Evolutionary conservation across 805 yeast species (phyloP), one percentile per base, ranked within the genome.

Genomic region (Hanseniaspora pseudoguilliermondii): DNA sequence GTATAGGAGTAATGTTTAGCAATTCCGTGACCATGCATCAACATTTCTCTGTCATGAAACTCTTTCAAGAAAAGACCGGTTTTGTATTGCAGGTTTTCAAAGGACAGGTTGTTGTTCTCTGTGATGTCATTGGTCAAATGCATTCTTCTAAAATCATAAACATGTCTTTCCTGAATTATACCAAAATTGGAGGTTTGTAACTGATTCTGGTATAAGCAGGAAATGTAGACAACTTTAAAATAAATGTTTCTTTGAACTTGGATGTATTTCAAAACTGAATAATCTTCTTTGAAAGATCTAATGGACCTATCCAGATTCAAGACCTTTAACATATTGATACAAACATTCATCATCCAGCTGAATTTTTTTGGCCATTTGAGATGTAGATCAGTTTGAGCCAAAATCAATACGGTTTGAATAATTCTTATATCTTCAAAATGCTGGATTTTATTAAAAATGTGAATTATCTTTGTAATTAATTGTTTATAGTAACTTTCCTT

Each of bases 391-490:
- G 72, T 69, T 10, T 59, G 60, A 16, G 63, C 55, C n/a, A 69
- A 50, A 3, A 69, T 60, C 25, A 63, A 40, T 49, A 62, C 61
- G 1, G 60, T 55, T 47, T 67, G 71, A 18, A 68, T 44, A 5
- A 63, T 47, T 32, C 65, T 57, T 11, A 69, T 50, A 57, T 67
- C 66, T 2, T 70, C 67, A 50, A 52, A 62, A 52, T 16, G 57
- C 55, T 47, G 61, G 18, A 55, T 58, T n/a, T 56, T 59, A 10
- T 60, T 42, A 11, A 67, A 57, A 27, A 54, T 58, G 13, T 53
- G 52, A 9, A 65, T 25, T 2, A 66, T 59, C 21, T 58, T 59
- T 11, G 57, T 50, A n/a, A 58, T 27, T 49, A 61, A 64, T 16
- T 60, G 55, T 36, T 59, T 53, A 23, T 55, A 61, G 20, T 62